Evolutionary conservation across 495 filamentous ascomycete genomes (phyloP), one percentile per base, ranked within the genome.

Genomic region (Aspergillus diversus): DNA sequence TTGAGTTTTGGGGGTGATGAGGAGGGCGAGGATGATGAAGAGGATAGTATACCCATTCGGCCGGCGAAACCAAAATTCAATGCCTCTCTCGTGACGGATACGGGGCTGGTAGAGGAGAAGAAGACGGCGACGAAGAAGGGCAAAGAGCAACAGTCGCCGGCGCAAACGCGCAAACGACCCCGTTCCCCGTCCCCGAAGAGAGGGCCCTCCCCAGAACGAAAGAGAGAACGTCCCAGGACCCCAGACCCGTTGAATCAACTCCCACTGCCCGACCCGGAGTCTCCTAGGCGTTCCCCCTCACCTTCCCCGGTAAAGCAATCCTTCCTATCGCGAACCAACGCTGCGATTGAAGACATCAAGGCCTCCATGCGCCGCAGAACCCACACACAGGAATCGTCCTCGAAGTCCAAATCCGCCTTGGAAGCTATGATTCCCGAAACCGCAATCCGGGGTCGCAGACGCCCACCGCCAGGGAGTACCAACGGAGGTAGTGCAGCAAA

Each of bases 1-100:
- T 71, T 98, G 57, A 97, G 94, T 68, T 98, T 98, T 80, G 93
- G 89, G 0, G 92, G 84, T 17, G 94, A 97, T 13, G 94, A 96
- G 11, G 94, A 94, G 55, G 91, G 82, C 5, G 48, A 42, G 7
- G 63, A 65, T 27, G 59, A 55, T 3, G 62, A 46, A 4, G 87
- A 83, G 6, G 86, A 83, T 17, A 78, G 79, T 5, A 83, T 86
- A 7, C 79, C 84, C n/a, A 70, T 80, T 34, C 73, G 88, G 5
- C 65, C 82, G 5, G 96, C 94, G 70, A 97, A 96, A 72, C 82
- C 90, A 9, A 98, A 97, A 70, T 97, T 93, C 73, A 96, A 98
- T 70, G 86, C 91, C 15, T 88, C 87, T 55, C 86, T 98, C 47
- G 88, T 96, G 17, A 86, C 86, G 65, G 71, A 78, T 61, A 63